Evolutionary conservation across 2,329 filamentous ascomycete species (phyloP).

Genomic region (Pseudogymnoascus sp.): DNA sequence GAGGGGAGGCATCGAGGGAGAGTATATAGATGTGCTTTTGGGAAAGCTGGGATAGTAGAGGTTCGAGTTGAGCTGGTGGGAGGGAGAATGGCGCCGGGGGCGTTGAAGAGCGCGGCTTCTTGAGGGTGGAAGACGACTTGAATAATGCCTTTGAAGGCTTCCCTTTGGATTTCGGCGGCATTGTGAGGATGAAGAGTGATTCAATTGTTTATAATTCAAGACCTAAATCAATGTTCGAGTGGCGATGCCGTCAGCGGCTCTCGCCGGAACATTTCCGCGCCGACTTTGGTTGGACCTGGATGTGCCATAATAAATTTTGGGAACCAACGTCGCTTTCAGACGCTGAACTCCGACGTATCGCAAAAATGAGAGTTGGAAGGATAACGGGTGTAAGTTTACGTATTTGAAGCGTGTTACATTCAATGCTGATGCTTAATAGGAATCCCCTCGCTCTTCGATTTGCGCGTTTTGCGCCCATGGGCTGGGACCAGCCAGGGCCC

Average conservation of each 20-base stretch:
- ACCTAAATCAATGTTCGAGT: neutral
- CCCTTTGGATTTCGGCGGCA: neutral
- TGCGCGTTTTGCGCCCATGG: constrained; percentile 28
- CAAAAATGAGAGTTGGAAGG: constrained; percentile 25
- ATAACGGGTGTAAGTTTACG: constrained; percentile 21
- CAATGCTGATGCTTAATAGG: constrained; percentile 16
- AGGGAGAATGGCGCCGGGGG: constrained; percentile 59
- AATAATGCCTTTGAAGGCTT: constrained; percentile 3
- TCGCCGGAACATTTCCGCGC: constrained; percentile 7
- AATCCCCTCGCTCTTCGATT: constrained; percentile 22
- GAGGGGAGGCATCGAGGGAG: constrained; percentile 67
- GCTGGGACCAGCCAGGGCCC: constrained; percentile 22
- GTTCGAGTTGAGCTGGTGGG: constrained; percentile 51
- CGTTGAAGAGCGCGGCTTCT: constrained; percentile 11
- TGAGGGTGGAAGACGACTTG: neutral
- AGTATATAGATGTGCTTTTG: constrained; percentile 69
- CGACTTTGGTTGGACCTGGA: constrained; percentile 5
- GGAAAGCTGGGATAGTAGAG: constrained; percentile 59
- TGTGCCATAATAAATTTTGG: constrained; percentile 11
- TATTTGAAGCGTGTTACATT: neutral
- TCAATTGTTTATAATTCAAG: neutral
- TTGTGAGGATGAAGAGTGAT: neutral
- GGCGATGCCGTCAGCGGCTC: neutral
- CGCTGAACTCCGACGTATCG: constrained; percentile 9
- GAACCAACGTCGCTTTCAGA: constrained; percentile 10